Conservation (phyloP, 2,329 filamentous ascomycete species). For the Ophiostoma tasmaniense region DNA sequence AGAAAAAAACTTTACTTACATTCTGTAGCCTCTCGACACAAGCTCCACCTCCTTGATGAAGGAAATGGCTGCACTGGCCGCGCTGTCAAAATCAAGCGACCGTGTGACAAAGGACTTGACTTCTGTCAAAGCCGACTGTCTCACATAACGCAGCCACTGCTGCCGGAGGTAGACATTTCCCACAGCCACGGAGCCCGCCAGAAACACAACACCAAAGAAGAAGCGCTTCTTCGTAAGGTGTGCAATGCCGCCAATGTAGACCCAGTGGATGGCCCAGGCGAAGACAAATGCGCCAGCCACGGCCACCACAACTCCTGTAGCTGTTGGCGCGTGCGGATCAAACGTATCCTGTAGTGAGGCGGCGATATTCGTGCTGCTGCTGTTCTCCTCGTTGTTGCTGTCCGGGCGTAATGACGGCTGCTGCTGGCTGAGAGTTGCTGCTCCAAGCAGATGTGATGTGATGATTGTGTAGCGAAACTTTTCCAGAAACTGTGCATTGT, state of each 20-base stretch:
- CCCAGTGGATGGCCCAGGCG: conserved; percentile 66
- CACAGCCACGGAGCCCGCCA: conserved; percentile 47
- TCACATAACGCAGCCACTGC: conserved; percentile 72
- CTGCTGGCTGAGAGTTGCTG: conserved; percentile 44
- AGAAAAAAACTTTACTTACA: conserved; percentile 44
- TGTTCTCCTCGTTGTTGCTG: neutral
- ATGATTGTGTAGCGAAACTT: conserved; percentile 90
- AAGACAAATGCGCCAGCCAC: conserved; percentile 59
- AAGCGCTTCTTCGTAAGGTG: conserved; percentile 50
- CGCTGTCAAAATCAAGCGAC: conserved; percentile 73
- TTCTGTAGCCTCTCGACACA: conserved; percentile 79
- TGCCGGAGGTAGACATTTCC: conserved; percentile 66
- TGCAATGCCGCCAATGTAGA: conserved; percentile 43
- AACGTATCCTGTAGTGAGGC: neutral
- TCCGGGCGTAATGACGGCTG: conserved; percentile 14
- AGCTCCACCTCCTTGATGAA: conserved; percentile 93
- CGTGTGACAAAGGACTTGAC: conserved; percentile 61
- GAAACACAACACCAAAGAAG: conserved; percentile 36
- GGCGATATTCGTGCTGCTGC: neutral
- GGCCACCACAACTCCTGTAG: conserved; percentile 43
- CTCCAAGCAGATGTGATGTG: conserved; percentile 77
- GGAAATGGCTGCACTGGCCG: conserved; percentile 64
- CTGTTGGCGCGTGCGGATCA: conserved; percentile 23
- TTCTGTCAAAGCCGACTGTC: conserved; percentile 63
- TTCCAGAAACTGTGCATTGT: conserved; percentile 80